Base-by-base conservation (phyloP, 2,329 filamentous ascomycete genomes). In the Aspergillus costaricaensis region DNA sequence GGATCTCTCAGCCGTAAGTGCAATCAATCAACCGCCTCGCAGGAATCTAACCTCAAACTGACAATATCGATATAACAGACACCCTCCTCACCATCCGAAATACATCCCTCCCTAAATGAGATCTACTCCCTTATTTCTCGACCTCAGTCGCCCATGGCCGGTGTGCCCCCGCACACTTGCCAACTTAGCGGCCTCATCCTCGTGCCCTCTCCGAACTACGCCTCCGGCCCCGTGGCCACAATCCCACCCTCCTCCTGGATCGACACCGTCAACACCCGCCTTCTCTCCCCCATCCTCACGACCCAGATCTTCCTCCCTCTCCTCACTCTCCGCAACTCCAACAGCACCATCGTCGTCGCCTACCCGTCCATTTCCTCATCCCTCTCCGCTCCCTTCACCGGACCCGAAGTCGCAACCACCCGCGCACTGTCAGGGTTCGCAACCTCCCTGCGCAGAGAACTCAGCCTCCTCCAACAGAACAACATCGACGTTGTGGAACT, bases 281-380 rank as follows among this genome's bases (percentile, higher is more conserved):
- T 99, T 12, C 84, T 98, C 57, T 90, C 92, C 59, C 94, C 94
- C 1, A 92, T 98, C 66, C 85, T 96, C 55, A 92, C 91, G 5
- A 88, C 93, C 41, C 93, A 97, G 78, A 86, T 91, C 56, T 95
- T 98, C 79, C 83, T 98, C n/a, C 90, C 90, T 0, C 86, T 93
- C 30, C 83, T 93, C 55, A 90, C 68, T 10, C 83, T 86, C 56
- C 83, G 89, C 56, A 82, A 78, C 72, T 83, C 80, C 53, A 81
- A 80, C 55, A 80, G 76, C 71, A 76, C 77, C 15, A 76, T 81
- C 59, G 64, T 80, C 36, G 70, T 81, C 51, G 72, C 77, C 55
- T 80, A 79, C 55, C 79, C 79, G 2, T 79, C 79, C 17, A 77
- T 79, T 54, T 82, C 70, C 70, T 77, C 68, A 64, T 84, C 73